Base-by-base conservation (phyloP, 1,284 basidiomycete genomes). In the Ceratobasidium papillatum region DNA sequence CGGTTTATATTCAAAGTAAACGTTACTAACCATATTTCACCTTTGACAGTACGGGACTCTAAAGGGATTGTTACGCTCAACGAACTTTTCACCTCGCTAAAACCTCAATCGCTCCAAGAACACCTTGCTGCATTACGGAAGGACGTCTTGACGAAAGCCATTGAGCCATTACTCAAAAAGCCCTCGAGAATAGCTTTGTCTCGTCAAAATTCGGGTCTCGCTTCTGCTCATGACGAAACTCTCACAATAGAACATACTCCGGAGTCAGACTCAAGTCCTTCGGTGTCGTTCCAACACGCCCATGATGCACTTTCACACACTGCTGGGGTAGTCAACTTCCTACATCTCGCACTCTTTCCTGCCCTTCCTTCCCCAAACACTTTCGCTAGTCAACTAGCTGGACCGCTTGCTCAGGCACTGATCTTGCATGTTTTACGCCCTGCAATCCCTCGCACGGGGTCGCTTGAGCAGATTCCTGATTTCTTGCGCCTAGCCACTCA, bases 341-440 rank as follows among this genome's bases (percentile, higher is more conserved):
- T 93, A 32, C 82, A 83, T 54, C 79, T 81, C 0, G 82, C 88
- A 75, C 78, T 94, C 3, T 86, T 92, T 77, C 82, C 86, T 2
- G 80, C 82, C 71, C 82, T 94, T 27, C 91, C 91, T 5, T 66
- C 80, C 1, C 84, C 88, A 77, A 78, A 17, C 25, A 59, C 27
- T 5, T 71, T 71, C 41, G 54, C 45, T 78, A 79, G 3, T 76
- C 80, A 1, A 89, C 92, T 77, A 12, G 65, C 80, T 83, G 36
- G 85, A 83, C 80, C 89, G 87, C 78, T 87, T 90, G 3, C 78
- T 91, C 36, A 86, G 86, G 3, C 84, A 25, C 79, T 94, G 17
- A 84, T 95, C 51, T 86, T 87, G 63, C 84, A 88, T 76, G 81
- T 94, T 30, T 84, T 95, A 27, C 82, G 90, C 47, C 88, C 91